Percentiles rank a stretch among this genome's conserved stretches.
These are phyloP conservation scores for Sporothrix pallida DNA, from an alignment of 2,329 filamentous ascomycete species.

Conservation along the genomic window DNA sequence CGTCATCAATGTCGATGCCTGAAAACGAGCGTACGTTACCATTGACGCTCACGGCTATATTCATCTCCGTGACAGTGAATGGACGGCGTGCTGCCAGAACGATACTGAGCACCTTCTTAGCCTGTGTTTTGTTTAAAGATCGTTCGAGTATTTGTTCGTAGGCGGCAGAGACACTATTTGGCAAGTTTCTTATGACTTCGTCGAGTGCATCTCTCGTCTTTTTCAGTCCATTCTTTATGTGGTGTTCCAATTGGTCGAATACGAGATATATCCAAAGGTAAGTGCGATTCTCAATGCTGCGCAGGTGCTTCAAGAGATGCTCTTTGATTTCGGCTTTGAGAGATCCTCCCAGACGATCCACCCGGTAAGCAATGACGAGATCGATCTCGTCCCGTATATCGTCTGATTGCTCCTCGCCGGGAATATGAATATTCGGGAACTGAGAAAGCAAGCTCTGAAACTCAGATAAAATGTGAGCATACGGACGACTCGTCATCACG, in stretches of 20 bases:
- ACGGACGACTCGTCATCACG: conserved; percentile 33
- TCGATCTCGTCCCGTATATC: conserved; percentile 31
- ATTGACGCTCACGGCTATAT: conserved; percentile 39
- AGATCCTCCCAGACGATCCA: neutral
- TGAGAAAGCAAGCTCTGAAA: conserved; percentile 20
- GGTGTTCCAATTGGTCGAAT: conserved; percentile 36
- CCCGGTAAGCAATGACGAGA: conserved; percentile 30
- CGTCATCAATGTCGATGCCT: neutral
- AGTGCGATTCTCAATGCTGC: conserved; percentile 42
- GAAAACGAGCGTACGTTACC: neutral
- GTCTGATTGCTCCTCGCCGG: conserved; percentile 31
- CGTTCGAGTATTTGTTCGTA: conserved; percentile 38
- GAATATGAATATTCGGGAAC: conserved; percentile 31
- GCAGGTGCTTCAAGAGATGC: conserved; percentile 37
- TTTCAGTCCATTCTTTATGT: conserved; percentile 30
- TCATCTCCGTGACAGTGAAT: conserved; percentile 43
- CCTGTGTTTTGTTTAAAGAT: conserved; percentile 34
- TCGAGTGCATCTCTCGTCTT: conserved; percentile 35
- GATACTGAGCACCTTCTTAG: conserved; percentile 40
- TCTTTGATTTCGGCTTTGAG: neutral
- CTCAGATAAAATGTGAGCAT: conserved; percentile 29
- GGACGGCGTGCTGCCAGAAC: conserved; percentile 42
- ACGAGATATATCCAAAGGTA: conserved; percentile 50
- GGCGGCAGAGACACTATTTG: conserved; percentile 39
- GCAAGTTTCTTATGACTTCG: conserved; percentile 37